phyloP scores from a whole-genome alignment of 129 eudicot species.

The Flaveria sonorensis region DNA sequence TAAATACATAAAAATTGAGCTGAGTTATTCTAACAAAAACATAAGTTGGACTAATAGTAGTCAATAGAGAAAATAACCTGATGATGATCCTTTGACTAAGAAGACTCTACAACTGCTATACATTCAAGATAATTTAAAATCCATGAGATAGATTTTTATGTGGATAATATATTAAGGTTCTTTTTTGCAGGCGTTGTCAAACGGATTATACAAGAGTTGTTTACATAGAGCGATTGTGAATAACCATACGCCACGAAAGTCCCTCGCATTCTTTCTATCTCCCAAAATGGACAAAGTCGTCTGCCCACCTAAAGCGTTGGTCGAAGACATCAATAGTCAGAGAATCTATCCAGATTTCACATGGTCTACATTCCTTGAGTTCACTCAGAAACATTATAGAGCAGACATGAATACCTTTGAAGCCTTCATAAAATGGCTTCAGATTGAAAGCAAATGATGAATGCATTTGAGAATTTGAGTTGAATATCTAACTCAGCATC shows the following conservation, averaged over 20 bases:
- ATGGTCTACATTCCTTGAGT: conserved; percentile 69
- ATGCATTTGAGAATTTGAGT: not conserved
- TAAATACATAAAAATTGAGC: no score
- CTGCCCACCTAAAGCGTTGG: conserved; percentile 60
- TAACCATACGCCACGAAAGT: conserved; percentile 56
- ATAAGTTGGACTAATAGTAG: no score
- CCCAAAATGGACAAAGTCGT: conserved; percentile 64
- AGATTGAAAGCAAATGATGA: conserved; percentile 28
- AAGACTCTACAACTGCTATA: no score
- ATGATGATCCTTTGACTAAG: no score
- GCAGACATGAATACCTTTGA: conserved; percentile 42
- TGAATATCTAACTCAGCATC: conserved; percentile 2
- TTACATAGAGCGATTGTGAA: conserved; percentile 88
- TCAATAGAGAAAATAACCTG: no score
- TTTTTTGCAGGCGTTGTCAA: conserved; percentile 69
- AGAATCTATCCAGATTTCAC: conserved; percentile 82
- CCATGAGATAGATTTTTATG: no score
- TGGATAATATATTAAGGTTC: not conserved
- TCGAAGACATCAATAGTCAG: conserved; percentile 26
- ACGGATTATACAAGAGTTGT: conserved; percentile 86
- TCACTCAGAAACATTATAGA: conserved; percentile 83
- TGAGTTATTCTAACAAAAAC: no score
- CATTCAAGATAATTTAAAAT: not conserved
- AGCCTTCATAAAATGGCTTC: conserved; percentile 71
- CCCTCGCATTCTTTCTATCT: conserved; percentile 79